These are phyloP conservation scores for Apiospora rasikravindrae DNA, from an alignment of 2,329 filamentous ascomycete genomes.

Conservation along the genomic window DNA sequence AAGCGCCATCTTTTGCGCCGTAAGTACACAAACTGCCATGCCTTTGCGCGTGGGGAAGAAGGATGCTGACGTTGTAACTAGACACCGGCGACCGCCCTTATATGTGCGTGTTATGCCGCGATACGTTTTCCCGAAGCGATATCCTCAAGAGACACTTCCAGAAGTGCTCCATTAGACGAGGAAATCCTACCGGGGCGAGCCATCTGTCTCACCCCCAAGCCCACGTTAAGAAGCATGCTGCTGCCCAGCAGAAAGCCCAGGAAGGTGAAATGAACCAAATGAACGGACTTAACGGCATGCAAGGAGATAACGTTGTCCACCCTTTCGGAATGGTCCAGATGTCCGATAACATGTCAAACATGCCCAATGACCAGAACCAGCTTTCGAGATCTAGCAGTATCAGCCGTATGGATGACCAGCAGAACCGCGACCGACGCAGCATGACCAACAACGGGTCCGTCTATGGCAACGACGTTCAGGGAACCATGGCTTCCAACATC, in stretches of 20 bases:
- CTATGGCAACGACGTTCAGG: slow-evolving; percentile 63
- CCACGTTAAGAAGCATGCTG: slow-evolving; percentile 79
- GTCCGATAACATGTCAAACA: slow-evolving; percentile 63
- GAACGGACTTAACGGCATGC: slow-evolving; percentile 64
- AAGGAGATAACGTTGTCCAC: slow-evolving; percentile 61
- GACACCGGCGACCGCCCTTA: slow-evolving; percentile 98
- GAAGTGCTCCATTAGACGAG: slow-evolving; percentile 95
- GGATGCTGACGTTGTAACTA: slow-evolving; percentile 43
- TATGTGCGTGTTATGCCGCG: slow-evolving; percentile 96
- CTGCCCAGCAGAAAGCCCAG: slow-evolving; percentile 58
- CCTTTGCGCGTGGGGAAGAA: slow-evolving; percentile 7
- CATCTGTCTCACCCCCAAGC: slow-evolving; percentile 93
- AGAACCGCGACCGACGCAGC: slow-evolving; percentile 61
- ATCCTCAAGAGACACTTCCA: slow-evolving; percentile 99
- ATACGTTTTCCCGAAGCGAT: slow-evolving; percentile 97
- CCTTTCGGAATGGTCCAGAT: slow-evolving; percentile 63
- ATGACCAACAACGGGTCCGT: slow-evolving; percentile 55
- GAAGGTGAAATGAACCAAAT: slow-evolving; percentile 65
- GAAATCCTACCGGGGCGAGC: slow-evolving; percentile 92
- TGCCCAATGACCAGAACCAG: slow-evolving; percentile 65
- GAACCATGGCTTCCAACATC: slow-evolving; percentile 66
- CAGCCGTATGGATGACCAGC: slow-evolving; percentile 61
- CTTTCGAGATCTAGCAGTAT: slow-evolving; percentile 66
- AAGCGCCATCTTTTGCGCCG: slow-evolving; percentile 95
- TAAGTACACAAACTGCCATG: slow-evolving; percentile 60